Evolutionary conservation across 768 basidiomycete genomes (phyloP), one percentile per base, ranked within the genome.

Genomic region (Phallus indusiatus): DNA sequence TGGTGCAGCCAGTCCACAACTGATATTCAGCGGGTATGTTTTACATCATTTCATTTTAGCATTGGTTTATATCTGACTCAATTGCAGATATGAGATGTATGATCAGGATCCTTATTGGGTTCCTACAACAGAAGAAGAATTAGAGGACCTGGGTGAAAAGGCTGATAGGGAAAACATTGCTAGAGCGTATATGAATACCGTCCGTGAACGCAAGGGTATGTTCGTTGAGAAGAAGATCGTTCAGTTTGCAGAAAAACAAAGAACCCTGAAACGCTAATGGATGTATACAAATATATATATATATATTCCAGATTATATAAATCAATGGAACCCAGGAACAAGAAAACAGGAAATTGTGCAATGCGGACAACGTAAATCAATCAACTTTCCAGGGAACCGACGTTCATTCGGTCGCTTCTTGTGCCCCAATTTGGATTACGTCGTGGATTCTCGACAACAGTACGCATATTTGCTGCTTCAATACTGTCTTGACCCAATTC

Each of bases 41-140:
- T 9, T 59, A 42, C 48, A 11, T 47, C 22, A 42, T 53, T 16
- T 46, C 33, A 48, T 48, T 42, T 21, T 20, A 49, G 12, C n/a
- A 52, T 22, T 52, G 37, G 20, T 47, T 22, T 51, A 35, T 35
- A 2, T 20, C 47, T 36, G 20, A 36, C 6, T 36, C 24, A 2
- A 18, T 9, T 46, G 56, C 62, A 91, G 91, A 46, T 99, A 94
- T 71, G 94, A 98, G 70, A 78, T 95, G 66, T 78, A 97, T 21
- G 91, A 95, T 70, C 83, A 86, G 64, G 92, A 97, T 75, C 94
- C 94, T 6, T 97, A 94, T 75, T 97, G 94, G 94, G 93, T 96
- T 2, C 94, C 94, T 0, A 94, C 92, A 17, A 97, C 95, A 0
- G 90, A 94, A 66, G 94, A 96, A 68, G 95, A 98, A 64, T 75